Evolutionary conservation across 2,329 filamentous ascomycete genomes (phyloP).

Genomic region (Colletotrichum sp.): DNA sequence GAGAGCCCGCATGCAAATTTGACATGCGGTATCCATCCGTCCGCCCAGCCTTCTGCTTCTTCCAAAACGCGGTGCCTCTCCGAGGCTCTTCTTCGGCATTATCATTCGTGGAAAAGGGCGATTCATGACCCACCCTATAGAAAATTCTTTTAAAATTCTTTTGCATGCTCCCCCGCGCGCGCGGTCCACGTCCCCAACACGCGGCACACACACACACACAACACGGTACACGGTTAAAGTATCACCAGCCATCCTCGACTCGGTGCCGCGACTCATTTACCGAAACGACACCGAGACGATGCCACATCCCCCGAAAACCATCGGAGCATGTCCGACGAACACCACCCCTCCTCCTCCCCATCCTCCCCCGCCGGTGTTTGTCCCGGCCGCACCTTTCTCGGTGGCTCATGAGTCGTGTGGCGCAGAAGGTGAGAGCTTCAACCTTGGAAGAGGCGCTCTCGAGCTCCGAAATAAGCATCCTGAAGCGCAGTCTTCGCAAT

Average conservation of each 20-base stretch:
- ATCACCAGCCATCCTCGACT: background rate
- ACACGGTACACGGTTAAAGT: background rate
- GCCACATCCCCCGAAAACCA: background rate
- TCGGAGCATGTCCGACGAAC: background rate
- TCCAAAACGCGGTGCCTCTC: background rate
- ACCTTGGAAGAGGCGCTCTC: conserved; percentile 3
- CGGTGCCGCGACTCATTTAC: background rate
- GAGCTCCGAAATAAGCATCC: background rate
- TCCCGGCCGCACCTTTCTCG: background rate
- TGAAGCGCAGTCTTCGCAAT: background rate
- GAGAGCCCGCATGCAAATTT: background rate
- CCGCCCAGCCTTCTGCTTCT: background rate
- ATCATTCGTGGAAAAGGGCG: background rate
- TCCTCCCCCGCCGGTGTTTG: background rate
- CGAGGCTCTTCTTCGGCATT: conserved; percentile 9
- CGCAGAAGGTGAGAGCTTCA: background rate
- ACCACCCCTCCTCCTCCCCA: background rate
- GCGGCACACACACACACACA: background rate
- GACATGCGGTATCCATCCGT: background rate
- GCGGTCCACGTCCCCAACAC: background rate
- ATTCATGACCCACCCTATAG: background rate
- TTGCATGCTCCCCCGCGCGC: background rate
- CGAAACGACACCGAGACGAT: conserved; percentile 7
- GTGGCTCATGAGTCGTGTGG: conserved; percentile 27
- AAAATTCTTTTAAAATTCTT: background rate